Percentiles rank a stretch among this genome's conserved stretches.
phyloP scores from a whole-genome alignment of 2,329 filamentous ascomycete species.

The Venturia carpophila region DNA sequence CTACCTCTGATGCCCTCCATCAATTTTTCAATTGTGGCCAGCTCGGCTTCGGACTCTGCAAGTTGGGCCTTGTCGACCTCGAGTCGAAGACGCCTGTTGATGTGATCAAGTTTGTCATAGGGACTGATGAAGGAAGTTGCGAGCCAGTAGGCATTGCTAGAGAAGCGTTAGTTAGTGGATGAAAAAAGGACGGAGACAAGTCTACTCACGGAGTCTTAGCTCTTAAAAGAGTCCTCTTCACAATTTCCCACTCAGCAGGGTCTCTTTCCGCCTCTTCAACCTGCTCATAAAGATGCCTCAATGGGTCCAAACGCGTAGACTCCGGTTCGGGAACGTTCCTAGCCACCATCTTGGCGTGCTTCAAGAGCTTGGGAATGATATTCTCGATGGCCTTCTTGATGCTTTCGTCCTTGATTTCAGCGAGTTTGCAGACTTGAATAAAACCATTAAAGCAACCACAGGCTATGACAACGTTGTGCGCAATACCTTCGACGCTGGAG shows the following conservation, averaged over 20 bases:
- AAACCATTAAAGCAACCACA: background rate
- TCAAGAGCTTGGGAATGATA: background rate
- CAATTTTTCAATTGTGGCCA: background rate
- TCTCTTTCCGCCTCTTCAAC: background rate
- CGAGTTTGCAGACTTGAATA: background rate
- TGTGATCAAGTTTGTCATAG: background rate
- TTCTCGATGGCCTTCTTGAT: background rate
- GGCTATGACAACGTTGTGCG: background rate
- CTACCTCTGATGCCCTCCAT: background rate
- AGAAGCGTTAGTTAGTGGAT: background rate
- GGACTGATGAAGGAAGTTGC: background rate
- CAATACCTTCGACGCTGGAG: background rate
- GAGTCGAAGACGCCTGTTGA: background rate
- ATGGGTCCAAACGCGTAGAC: background rate
- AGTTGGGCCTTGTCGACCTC: background rate
- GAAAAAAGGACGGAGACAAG: background rate
- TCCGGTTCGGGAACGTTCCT: background rate
- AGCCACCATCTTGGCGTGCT: constrained; percentile 5
- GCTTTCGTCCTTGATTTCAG: background rate
- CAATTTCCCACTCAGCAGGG: background rate
- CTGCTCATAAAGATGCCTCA: background rate
- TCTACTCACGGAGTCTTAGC: background rate
- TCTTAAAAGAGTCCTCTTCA: background rate
- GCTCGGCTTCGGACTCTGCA: background rate
- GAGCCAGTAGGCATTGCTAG: background rate